These are phyloP conservation scores for Sporothrix variecibatus DNA, from an alignment of 2,329 filamentous ascomycete genomes.

Conservation along the genomic window DNA sequence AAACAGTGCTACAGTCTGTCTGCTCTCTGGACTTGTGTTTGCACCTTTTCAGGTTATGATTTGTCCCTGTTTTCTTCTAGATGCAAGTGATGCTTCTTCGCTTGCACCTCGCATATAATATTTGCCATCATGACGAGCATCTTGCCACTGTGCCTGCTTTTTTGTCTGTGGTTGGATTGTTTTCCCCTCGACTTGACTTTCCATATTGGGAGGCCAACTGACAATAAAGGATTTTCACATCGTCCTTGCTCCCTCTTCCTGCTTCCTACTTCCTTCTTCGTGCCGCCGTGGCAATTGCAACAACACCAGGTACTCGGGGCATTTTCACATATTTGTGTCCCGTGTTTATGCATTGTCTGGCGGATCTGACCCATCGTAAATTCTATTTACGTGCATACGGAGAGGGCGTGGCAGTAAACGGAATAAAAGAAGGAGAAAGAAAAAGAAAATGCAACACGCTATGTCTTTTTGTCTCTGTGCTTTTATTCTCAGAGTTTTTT, in stretches of 20 bases:
- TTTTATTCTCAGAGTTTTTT: not conserved
- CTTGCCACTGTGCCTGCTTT: not conserved
- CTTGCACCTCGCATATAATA: not conserved
- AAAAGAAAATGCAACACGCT: not conserved
- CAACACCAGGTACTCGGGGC: constrained; percentile 12
- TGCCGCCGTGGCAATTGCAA: constrained; percentile 18
- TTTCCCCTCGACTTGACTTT: not conserved
- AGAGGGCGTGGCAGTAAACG: not conserved
- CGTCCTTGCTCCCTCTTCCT: not conserved
- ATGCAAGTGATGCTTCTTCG: not conserved
- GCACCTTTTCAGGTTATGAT: not conserved
- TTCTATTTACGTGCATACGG: constrained; percentile 5
- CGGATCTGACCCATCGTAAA: constrained; percentile 10
- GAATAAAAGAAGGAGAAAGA: not conserved
- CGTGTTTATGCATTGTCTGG: constrained; percentile 8
- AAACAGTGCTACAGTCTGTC: not conserved
- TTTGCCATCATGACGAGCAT: not conserved
- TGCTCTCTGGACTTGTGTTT: not conserved
- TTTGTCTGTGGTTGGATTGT: not conserved
- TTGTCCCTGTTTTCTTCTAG: not conserved
- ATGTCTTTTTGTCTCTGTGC: not conserved
- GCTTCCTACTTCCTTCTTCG: not conserved
- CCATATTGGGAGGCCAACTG: not conserved
- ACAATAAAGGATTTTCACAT: not conserved
- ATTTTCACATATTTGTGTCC: not conserved